Evolutionary conservation across 331 rosid genomes (phyloP), one percentile per base, ranked within the genome.

Genomic region (Erythrophleum ivorense): DNA sequence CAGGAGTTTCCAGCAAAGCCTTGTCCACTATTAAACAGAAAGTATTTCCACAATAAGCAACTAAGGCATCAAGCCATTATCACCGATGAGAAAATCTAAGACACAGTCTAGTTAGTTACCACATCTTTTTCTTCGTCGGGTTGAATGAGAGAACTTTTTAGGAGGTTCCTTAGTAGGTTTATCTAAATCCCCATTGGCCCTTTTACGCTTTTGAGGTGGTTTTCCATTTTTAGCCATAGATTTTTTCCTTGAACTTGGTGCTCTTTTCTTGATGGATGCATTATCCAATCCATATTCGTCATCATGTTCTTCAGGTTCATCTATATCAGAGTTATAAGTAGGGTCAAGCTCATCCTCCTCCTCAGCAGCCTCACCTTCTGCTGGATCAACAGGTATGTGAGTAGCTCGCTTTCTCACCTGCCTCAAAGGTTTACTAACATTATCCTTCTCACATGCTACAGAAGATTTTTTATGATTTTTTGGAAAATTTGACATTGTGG

Each of bases 71-170:
- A 75, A 41, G 38, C 78, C 41, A 83, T 62, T 29, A 79, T 41
- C 63, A 58, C 73, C 74, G 43, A 53, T 40, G 38, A 59, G 33
- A 71, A 43, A 77, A 81, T 62, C 52, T 58, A 34, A 74, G 31
- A 65, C 49, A 73, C 6, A 75, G 75, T 74, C 57, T 74, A 73
- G 72, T n/a, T 45, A 71, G 77, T 77, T 88, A 93, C 99, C 98
- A 4, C 69, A 85, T 86, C 94, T 89, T 88, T 55, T 95, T 75
- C 36, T 95, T 66, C 91, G 94, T 33, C 87, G 90, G 81, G 97
- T 87, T 71, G 98, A 87, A 89, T 91, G 99, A 24, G 94, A 67
- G 78, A 95, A 92, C 83, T 86, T 95, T 82, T 93, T 92, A 36
- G 87, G 88, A 77, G 88, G 88, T 71, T 85, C 73, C 81, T 83